Conservation (phyloP, 2,329 filamentous ascomycete species). For the Beauveria medogensis region DNA sequence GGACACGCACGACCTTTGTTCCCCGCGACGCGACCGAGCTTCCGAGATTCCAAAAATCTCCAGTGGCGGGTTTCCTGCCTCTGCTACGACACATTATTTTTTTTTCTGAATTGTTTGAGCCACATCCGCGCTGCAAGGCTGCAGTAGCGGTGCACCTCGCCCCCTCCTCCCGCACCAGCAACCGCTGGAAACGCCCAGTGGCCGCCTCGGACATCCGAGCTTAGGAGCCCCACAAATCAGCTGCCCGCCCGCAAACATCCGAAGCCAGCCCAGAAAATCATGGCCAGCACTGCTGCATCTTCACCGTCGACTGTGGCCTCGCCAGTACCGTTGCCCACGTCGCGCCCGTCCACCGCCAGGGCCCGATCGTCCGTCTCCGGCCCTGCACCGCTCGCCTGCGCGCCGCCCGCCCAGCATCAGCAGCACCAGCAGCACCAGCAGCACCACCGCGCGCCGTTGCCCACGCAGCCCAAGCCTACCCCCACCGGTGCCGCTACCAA, state of each 20-base stretch:
- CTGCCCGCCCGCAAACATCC: conserved; percentile 11
- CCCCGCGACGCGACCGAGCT: neutral
- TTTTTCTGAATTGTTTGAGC: neutral
- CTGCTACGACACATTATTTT: neutral
- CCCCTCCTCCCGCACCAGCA: neutral
- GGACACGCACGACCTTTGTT: neutral
- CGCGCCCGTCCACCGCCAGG: conserved; percentile 4
- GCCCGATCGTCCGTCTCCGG: neutral
- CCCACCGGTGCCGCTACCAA: conserved; percentile 21
- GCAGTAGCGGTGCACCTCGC: neutral
- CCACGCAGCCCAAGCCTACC: conserved; percentile 20
- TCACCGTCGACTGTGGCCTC: conserved; percentile 17
- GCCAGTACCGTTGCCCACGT: conserved; percentile 18
- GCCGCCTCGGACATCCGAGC: conserved; percentile 12
- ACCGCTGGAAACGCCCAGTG: neutral
- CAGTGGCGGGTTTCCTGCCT: neutral
- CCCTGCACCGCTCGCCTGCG: conserved; percentile 6
- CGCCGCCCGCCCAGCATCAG: conserved; percentile 14
- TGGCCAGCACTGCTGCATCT: conserved; percentile 15
- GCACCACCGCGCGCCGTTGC: conserved; percentile 22
- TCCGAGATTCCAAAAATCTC: neutral
- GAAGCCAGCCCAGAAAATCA: conserved; percentile 10
- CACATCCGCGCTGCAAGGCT: neutral
- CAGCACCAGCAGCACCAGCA: conserved; percentile 7
- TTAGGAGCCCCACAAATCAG: conserved; percentile 9